Conservation (phyloP, 1,139 yeast species). For the Yamadazyma trypodendri region DNA sequence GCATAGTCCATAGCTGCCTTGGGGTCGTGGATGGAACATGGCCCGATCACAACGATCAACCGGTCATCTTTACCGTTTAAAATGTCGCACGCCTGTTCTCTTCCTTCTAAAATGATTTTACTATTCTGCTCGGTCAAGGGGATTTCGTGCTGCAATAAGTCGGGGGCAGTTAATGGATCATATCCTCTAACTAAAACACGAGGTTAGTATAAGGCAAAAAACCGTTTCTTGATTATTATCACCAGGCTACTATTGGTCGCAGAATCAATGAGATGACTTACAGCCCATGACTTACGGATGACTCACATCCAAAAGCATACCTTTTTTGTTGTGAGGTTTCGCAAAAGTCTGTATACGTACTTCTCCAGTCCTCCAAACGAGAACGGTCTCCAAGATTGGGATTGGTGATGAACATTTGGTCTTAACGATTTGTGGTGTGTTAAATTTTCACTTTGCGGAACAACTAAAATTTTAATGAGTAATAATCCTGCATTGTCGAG, state of each 20-base stretch:
- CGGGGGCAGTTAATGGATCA: conserved; percentile 95
- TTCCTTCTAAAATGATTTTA: conserved; percentile 66
- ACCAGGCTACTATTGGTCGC: background rate
- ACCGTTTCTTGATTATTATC: too few relatives aligned
- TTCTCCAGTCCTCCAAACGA: conserved; percentile 90
- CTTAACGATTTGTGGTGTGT: background rate
- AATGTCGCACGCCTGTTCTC: conserved; percentile 71
- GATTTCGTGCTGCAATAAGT: conserved; percentile 83
- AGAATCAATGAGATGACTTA: background rate
- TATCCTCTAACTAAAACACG: conserved; percentile 57
- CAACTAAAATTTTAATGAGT: conserved; percentile 1
- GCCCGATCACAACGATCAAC: conserved; percentile 82
- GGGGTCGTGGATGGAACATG: conserved; percentile 95
- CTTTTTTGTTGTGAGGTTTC: background rate
- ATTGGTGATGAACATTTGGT: conserved; percentile 74
- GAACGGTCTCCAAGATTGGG: conserved; percentile 79
- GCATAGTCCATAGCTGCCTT: conserved; percentile 90
- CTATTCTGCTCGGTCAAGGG: conserved; percentile 65
- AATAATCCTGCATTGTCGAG: conserved; percentile 1
- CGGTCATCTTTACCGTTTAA: conserved; percentile 79
- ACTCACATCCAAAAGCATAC: too few relatives aligned
- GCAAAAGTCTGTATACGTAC: conserved; percentile 26
- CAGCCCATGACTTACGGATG: too few relatives aligned
- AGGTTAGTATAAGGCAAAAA: too few relatives aligned
- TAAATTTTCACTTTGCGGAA: conserved; percentile 1